Evolutionary conservation across 2,329 filamentous ascomycete species (phyloP), one percentile per base, ranked within the genome.

Genomic region (Fusarium gaditjirri): DNA sequence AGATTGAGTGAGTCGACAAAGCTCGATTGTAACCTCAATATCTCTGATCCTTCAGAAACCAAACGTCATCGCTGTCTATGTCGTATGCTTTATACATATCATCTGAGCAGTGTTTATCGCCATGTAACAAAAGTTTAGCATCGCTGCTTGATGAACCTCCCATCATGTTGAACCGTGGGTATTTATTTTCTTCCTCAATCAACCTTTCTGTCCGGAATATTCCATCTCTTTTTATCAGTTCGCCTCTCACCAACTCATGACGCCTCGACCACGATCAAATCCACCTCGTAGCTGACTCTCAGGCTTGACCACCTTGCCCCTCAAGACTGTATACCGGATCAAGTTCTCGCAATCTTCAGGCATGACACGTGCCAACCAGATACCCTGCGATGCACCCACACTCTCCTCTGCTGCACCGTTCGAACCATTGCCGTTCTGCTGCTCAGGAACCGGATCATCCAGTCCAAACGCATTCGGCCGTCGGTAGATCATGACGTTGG

Each of bases 261-360:
- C 61, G 13, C 94, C 93, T 79, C 86, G 94, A 61, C 86, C 87
- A 49, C 96, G 86, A 85, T 99, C 94, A 83, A 98, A 99, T 0
- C 96, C 96, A 31, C 93, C 96, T 67, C 96, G 85, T 72, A 99
- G 81, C 85, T 98, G 95, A 61, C 87, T 87, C 78, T 92, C 92
- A 2, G 95, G 94, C 86, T 98, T 97, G 57, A 98, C 90, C 31
- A 98, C 90, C 85, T 98, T 98, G 29, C 96, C 96, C 84, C 97
- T 93, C 77, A 98, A 81, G 6, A 99, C 88, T 0, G 96, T 98
- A 80, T 93, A 98, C 78, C 90, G 88, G 46, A 99, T 90, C 67
- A 99, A 90, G 71, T 96, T 97, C 86, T 98, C 95, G 78, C 94
- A 97, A 78, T 98, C 94, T 83, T 97, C 93, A 0, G 95, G 95